phyloP scores from a whole-genome alignment of 768 basidiomycete genomes.

The Coprinopsis strossmayeri region DNA sequence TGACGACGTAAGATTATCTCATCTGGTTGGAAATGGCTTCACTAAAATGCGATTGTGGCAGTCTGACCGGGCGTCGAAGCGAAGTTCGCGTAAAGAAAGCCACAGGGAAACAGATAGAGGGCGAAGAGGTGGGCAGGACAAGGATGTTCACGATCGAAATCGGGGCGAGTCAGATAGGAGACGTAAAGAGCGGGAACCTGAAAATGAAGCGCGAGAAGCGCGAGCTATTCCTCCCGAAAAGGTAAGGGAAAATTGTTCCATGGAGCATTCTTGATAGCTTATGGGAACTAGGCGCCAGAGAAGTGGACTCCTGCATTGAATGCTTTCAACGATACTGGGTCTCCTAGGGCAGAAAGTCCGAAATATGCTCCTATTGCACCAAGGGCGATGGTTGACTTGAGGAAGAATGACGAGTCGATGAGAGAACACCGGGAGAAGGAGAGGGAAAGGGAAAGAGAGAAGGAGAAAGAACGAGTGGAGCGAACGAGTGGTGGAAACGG shows the following conservation, averaged over 20 bases:
- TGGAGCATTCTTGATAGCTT: too few relatives aligned
- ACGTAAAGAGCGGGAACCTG: slow-evolving; percentile 55
- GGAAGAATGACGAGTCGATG: background rate
- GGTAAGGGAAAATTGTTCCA: too few relatives aligned
- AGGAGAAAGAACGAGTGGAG: background rate
- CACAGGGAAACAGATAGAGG: slow-evolving; percentile 72
- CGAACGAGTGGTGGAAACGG: slow-evolving; percentile 9
- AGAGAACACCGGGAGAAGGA: background rate
- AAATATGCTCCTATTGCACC: slow-evolving; percentile 14
- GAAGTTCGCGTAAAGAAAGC: slow-evolving; percentile 71
- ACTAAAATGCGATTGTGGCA: slow-evolving; percentile 26
- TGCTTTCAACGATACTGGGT: too few relatives aligned
- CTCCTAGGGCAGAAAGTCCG: too few relatives aligned
- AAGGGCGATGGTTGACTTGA: slow-evolving; percentile 14
- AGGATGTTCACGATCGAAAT: slow-evolving; percentile 50
- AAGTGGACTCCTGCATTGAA: too few relatives aligned
- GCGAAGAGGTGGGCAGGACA: slow-evolving; percentile 61
- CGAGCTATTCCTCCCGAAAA: slow-evolving; percentile 50
- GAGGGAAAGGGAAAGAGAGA: background rate
- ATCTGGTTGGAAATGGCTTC: too few relatives aligned
- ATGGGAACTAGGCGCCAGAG: slow-evolving; percentile 7
- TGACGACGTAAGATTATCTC: slow-evolving; percentile 54
- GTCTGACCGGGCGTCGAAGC: slow-evolving; percentile 73
- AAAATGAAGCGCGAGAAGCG: slow-evolving; percentile 36
- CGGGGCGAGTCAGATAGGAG: slow-evolving; percentile 53